A percentile compares a stretch with the other conserved stretches of the same genome.
Evolutionary conservation across 2,329 filamentous ascomycete species (phyloP).

Genomic region (Pleomassaria siparia): DNA sequence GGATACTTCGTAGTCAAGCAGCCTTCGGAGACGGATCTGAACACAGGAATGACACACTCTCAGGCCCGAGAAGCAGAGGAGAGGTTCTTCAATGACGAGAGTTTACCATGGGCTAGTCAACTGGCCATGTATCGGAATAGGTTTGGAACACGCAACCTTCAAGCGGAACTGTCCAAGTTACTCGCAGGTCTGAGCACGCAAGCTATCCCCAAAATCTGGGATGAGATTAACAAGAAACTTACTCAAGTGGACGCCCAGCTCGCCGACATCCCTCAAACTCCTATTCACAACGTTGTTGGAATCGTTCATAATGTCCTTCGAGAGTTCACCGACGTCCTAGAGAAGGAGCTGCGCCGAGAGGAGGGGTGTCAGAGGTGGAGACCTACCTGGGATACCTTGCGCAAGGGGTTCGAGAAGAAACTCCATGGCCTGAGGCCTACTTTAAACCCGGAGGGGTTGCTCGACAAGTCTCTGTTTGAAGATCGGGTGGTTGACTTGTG

Average conservation of each 20-base stretch:
- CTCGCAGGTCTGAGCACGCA: conserved; percentile 48
- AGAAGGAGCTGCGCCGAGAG: neutral
- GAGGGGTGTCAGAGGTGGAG: neutral
- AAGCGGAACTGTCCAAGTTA: conserved; percentile 50
- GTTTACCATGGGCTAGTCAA: conserved; percentile 50
- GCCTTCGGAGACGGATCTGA: conserved; percentile 55
- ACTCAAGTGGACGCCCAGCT: conserved; percentile 44
- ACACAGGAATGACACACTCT: conserved; percentile 46
- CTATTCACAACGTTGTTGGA: conserved; percentile 63
- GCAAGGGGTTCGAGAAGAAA: neutral
- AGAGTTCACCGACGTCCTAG: conserved; percentile 50
- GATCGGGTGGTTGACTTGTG: neutral
- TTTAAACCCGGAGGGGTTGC: neutral
- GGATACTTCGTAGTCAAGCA: conserved; percentile 79
- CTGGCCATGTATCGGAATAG: conserved; percentile 45
- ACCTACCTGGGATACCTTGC: neutral
- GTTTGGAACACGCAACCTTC: conserved; percentile 57
- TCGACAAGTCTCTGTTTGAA: neutral
- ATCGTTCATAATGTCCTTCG: conserved; percentile 63
- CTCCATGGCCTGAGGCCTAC: neutral
- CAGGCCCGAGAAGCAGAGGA: conserved; percentile 54
- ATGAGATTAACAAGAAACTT: conserved; percentile 52
- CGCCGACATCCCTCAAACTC: conserved; percentile 46
- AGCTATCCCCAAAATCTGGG: conserved; percentile 47
- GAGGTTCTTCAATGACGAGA: conserved; percentile 49